Evolutionary conservation across 225 moss, liverwort and hornwort genomes (phyloP), one percentile per base, ranked within the genome.

Genomic region (Polytrichum commune): DNA sequence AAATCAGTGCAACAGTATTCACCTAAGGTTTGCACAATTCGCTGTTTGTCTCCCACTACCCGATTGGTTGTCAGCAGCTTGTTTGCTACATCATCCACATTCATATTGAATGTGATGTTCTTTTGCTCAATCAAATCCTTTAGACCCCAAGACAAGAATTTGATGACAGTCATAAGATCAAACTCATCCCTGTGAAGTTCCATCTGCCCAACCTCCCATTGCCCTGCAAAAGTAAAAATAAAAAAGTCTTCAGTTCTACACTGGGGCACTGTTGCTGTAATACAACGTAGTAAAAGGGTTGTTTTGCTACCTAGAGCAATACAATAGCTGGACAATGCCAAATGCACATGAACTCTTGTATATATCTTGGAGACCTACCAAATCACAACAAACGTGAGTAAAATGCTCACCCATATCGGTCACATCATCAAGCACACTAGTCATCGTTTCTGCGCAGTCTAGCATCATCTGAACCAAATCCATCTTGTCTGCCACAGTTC

Each of bases 381-480:
- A 46, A 46, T 16, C 46, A 46, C 46, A 46, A 46, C 46, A 16
- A 46, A 61, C 8, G 18, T 61, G 46, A 69, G 54, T 61, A 46
- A 29, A 25, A 65, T 29, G 32, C 86, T 74, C 61, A 92, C 92
- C 92, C 92, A 92, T 92, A 63, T 92, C 92, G 1, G 90, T 92
- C 7, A 92, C 90, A 63, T 90, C 92, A 25, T 92, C 88, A 64
- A 92, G 86, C 30, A 92, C 92, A 65, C 86, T 90, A 0, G 92
- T 92, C 92, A 92, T 92, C 1, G 92, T 86, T 67, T 92, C 90
- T 2, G 92, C 90, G 27, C 92, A 92, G 72, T 92, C 92, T 5
- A 92, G 82, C 92, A 92, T 92, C 92, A 92, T 92, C 69, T 92
- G 90, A 27, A 92, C 90, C 24, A 92, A 32, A 64, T 92, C 90